These are phyloP conservation scores for Curvularia eragrostidis DNA, from an alignment of 2,329 filamentous ascomycete genomes.

Conservation along the genomic window DNA sequence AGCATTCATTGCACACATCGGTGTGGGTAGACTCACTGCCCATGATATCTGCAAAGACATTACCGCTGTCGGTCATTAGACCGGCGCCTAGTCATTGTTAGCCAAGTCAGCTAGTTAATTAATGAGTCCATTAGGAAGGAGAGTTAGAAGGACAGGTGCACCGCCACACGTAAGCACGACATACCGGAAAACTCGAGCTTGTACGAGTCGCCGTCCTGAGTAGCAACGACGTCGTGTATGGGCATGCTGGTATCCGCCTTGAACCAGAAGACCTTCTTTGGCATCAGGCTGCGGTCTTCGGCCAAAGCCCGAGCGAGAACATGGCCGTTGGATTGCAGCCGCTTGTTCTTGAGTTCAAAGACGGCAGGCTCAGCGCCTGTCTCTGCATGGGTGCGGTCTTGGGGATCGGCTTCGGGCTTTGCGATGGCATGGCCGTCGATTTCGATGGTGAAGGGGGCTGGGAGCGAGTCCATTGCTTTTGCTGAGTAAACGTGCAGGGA, in stretches of 20 bases:
- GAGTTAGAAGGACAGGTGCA: neutral
- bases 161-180: constrained; percentile 6
- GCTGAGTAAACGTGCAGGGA: constrained; percentile 10
- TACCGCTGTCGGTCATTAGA: constrained; percentile 19
- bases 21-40: constrained; percentile 15
- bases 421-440: constrained; percentile 29
- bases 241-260: constrained; percentile 21
- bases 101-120: too few relatives aligned
- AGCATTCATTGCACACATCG: neutral
- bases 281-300: constrained; percentile 29
- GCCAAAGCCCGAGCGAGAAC: constrained; percentile 23
- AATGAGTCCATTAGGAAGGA: neutral
- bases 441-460: constrained; percentile 29
- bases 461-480: constrained; percentile 26
- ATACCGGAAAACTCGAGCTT: constrained; percentile 26
- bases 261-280: constrained; percentile 35
- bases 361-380: constrained; percentile 27
- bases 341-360: constrained; percentile 28
- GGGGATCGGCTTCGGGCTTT: constrained; percentile 16
- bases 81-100: constrained; percentile 14
- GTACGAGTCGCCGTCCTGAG: constrained; percentile 23
- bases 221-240: constrained; percentile 27
- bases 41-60: constrained; percentile 21
- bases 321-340: constrained; percentile 26
- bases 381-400: constrained; percentile 26